Evolutionary conservation across 1,284 basidiomycete species (phyloP), one percentile per base, ranked within the genome.

Genomic region (Cutaneotrichosporon spelunceum): DNA sequence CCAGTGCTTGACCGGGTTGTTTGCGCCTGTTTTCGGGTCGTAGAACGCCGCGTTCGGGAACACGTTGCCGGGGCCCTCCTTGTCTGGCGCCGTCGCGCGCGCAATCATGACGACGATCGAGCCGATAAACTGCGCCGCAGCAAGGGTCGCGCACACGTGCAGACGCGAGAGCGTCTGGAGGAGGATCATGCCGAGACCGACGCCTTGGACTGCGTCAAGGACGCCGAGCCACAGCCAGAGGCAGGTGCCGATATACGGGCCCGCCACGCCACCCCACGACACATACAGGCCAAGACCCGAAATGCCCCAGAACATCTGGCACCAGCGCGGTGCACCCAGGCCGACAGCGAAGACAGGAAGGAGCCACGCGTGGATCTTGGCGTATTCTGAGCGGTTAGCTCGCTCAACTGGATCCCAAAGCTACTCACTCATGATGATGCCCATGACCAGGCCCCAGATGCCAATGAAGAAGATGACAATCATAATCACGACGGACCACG

Each of bases 151-250:
- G 69, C 91, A 93, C 36, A 95, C 92, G 72, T 95, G 92, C 24
- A 94, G 82, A 69, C 92, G 88, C 23, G 92, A 94, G 16, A 95
- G 81, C 9, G 92, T 94, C 84, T 93, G 91, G 21, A 95, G 86
- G 19, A 95, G 83, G 73, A 95, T 94, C 89, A 94, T 90, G 68
- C 92, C 92, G 57, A 95, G 81, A 42, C 92, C 92, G 47, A 94
- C 92, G 79, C 92, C 92, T 76, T 95, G 92, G 48, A 95, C 83
- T 36, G 92, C 91, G 76, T 93, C 92, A 53, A 95, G 82, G 42
- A 95, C 92, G 73, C 91, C 92, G 14, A 95, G 84, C 92, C 92
- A 95, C 44, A 95, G 82, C 92, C 92, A 95, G 34, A 94, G 80
- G 33, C 87, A 89, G 33, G 91, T 84, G 55, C 89, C 89, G 56